Base-by-base conservation (phyloP, 805 yeast species). In the Blastobotrys peoriensis region DNA sequence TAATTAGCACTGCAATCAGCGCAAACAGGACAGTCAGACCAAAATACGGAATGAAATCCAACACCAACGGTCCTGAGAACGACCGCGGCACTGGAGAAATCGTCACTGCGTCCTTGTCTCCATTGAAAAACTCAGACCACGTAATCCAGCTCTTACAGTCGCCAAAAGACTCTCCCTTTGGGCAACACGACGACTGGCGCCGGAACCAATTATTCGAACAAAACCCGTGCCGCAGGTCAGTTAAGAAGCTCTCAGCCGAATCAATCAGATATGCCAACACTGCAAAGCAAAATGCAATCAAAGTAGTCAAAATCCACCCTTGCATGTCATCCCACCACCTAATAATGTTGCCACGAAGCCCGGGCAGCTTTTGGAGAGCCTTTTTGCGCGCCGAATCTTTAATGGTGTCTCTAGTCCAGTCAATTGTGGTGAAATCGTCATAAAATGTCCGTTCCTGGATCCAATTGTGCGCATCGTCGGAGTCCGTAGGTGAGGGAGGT, bases 341-440 rank as follows among this genome's bases (percentile, higher is more conserved):
- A 18, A 40, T 43, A 3, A 64, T 13, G 21, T 54, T 52, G 41
- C 63, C 69, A 17, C 61, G 54, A 9, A 64, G 15, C 3, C 72
- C 72, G 2, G 53, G 56, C 18, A 59, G 48, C 23, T 65, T 57
- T 41, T 66, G 57, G 36, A 76, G 53, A 38, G 60, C 59, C 49
- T 62, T 71, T 48, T 67, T 62, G 33, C 75, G 60, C 34, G 58
- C 61, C 28, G 75, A 69, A 41, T 72, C 73, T 44, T 63, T 61
- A 23, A 75, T 61, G 30, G 68, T 67, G 25, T 76, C 78, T 23
- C 68, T 67, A 2, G 74, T 71, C 81, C 82, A 77, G 59, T 77
- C 83, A 15, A 76, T 73, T 16, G 81, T 75, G 18, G 83, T 76
- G 59, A 76, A 77, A 58, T 77, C 81, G 55, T 77, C 78, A 56